Conservation (phyloP, 257 asterid species). For the Solanum appendiculatum region DNA sequence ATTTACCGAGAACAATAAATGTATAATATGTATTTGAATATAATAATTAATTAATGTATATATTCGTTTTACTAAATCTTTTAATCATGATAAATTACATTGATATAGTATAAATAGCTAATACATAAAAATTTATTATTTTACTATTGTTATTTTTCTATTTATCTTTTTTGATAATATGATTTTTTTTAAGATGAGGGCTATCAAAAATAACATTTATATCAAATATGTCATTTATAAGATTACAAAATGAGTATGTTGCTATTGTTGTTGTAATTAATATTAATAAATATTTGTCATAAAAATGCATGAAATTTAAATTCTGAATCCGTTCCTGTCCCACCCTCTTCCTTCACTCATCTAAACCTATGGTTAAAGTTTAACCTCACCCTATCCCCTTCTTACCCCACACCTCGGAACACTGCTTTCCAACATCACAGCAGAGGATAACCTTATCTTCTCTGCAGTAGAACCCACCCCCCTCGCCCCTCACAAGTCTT, state of each 20-base stretch:
- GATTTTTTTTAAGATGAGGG: accelerated
- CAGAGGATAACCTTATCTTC: not conserved
- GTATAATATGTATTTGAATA: no score
- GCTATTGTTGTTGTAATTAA: accelerated
- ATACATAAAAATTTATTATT: no score
- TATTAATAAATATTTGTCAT: not conserved
- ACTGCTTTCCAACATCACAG: not conserved
- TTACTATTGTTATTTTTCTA: no score
- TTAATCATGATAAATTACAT: no score
- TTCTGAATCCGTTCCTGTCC: not conserved
- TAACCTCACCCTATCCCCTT: not conserved
- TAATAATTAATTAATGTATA: no score
- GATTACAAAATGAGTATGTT: no score
- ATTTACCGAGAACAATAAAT: no score
- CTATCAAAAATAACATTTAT: no score
- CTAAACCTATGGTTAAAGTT: not conserved
- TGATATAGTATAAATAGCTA: no score
- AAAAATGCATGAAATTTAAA: accelerated
- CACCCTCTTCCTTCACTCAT: not conserved
- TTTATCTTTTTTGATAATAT: no score
- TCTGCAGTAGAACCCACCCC: not conserved
- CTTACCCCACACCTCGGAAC: not conserved
- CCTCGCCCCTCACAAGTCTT: not conserved
- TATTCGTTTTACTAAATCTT: no score
- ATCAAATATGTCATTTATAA: no score